Conservation (phyloP, 2,329 filamentous ascomycete genomes). For the Fragosphaeria purpurea region DNA sequence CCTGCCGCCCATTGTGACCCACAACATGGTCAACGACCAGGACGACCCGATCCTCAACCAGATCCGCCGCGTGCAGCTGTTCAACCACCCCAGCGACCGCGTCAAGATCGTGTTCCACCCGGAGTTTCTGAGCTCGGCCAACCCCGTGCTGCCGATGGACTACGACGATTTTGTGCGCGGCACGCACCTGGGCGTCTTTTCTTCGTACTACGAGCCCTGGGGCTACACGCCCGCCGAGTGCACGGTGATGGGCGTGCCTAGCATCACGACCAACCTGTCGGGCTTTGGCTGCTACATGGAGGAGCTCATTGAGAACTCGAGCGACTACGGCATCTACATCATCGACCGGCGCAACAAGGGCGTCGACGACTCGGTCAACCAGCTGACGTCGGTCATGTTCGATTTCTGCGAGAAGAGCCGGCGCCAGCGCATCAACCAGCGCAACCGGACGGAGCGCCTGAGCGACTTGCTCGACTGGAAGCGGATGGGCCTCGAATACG, state of each 20-base stretch:
- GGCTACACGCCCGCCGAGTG: slow-evolving; percentile 97
- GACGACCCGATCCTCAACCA: slow-evolving; percentile 95
- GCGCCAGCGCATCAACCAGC: slow-evolving; percentile 95
- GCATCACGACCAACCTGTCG: slow-evolving; percentile 94
- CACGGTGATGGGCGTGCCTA: slow-evolving; percentile 97
- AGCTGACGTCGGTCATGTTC: slow-evolving; percentile 85
- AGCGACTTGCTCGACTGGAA: slow-evolving; percentile 98
- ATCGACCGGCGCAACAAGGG: slow-evolving; percentile 92
- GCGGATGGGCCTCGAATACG: slow-evolving; percentile 98
- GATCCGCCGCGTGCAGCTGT: slow-evolving; percentile 88
- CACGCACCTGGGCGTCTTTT: slow-evolving; percentile 89
- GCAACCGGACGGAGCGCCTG: slow-evolving; percentile 89
- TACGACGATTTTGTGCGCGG: slow-evolving; percentile 98
- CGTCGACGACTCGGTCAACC: slow-evolving; percentile 94
- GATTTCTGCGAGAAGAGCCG: slow-evolving; percentile 90
- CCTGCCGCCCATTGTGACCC: slow-evolving; percentile 90
- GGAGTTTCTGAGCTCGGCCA: slow-evolving; percentile 91
- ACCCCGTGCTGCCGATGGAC: slow-evolving; percentile 88
- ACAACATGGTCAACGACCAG: slow-evolving; percentile 93
- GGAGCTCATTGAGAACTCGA: slow-evolving; percentile 94
- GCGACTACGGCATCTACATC: slow-evolving; percentile 98
- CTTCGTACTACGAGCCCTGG: slow-evolving; percentile 99
- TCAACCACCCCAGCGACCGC: slow-evolving; percentile 89
- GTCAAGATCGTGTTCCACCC: slow-evolving; percentile 98
- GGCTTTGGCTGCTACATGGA: slow-evolving; percentile 99